These are phyloP conservation scores for Calocera viscosa DNA, from an alignment of 768 basidiomycete genomes.

Conservation along the genomic window DNA sequence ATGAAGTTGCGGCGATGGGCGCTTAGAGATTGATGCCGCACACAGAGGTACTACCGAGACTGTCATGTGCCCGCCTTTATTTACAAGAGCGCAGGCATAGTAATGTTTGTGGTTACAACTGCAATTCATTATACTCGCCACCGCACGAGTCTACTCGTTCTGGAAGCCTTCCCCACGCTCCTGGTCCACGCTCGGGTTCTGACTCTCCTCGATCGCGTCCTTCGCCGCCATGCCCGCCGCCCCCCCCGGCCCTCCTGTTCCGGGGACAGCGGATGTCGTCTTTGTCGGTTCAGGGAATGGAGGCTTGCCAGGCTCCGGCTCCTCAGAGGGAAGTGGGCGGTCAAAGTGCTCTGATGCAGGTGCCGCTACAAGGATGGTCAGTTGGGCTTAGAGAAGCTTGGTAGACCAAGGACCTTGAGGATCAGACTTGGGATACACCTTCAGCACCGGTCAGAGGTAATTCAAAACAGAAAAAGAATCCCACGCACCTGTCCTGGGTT, in stretches of 20 bases:
- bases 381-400: neutral
- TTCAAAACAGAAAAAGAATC: neutral
- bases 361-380: neutral
- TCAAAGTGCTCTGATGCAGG: neutral
- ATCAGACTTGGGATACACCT: slow-evolving; percentile 3
- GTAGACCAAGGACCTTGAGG: neutral
- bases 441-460: neutral
- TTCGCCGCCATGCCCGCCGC: neutral
- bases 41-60: too few relatives aligned
- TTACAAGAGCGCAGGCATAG: too few relatives aligned
- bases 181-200: neutral
- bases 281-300: neutral
- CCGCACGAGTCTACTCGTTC: neutral
- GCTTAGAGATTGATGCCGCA: too few relatives aligned
- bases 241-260: neutral
- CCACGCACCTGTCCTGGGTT: slow-evolving; percentile 1
- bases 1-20: too few relatives aligned
- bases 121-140: too few relatives aligned
- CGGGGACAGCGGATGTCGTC: neutral
- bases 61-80: too few relatives aligned
- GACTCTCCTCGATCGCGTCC: neutral
- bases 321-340: neutral
- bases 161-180: neutral
- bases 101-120: too few relatives aligned
- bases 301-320: neutral